Evolutionary conservation across 1,139 yeast species (phyloP).

Genomic region (Entelexis sorbosivorans): DNA sequence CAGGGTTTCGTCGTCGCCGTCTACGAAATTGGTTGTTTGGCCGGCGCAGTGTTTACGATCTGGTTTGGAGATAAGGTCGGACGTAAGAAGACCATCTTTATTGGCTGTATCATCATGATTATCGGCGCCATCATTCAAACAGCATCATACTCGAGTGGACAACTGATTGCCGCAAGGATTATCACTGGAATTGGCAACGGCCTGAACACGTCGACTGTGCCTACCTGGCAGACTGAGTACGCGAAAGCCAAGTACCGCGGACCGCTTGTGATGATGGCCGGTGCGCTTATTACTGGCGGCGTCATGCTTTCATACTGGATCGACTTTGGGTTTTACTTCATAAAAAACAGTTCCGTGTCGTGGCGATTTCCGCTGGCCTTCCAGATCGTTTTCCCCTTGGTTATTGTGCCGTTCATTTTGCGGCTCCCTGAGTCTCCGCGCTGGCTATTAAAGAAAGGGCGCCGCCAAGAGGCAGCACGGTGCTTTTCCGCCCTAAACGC

Average conservation of each 20-base stretch:
- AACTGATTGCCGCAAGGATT: conserved; percentile 63
- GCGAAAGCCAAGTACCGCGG: conserved; percentile 66
- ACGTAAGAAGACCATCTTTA: conserved; percentile 50
- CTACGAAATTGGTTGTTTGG: conserved; percentile 67
- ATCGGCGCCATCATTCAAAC: conserved; percentile 56
- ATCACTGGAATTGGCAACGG: conserved; percentile 72
- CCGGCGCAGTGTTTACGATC: conserved; percentile 54
- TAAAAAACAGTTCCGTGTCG: conserved; percentile 40
- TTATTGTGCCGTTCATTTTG: conserved; percentile 21
- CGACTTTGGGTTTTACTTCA: conserved; percentile 41
- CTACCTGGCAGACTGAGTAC: conserved; percentile 74
- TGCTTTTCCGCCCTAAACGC: conserved; percentile 37
- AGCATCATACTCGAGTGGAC: conserved; percentile 50
- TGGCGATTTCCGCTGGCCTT: conserved; percentile 28
- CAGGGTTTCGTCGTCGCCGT: conserved; percentile 61
- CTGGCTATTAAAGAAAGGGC: conserved; percentile 37
- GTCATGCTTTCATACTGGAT: conserved; percentile 67
- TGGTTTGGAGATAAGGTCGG: conserved; percentile 54
- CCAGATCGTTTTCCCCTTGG: conserved; percentile 30
- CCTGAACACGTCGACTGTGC: conserved; percentile 64
- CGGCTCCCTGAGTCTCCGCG: conserved; percentile 42
- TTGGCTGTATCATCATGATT: conserved; percentile 49
- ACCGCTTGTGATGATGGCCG: conserved; percentile 56
- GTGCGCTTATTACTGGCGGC: conserved; percentile 60
- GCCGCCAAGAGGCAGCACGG: conserved; percentile 38